Base-by-base conservation (phyloP, 2,329 filamentous ascomycete genomes). In the Trichothecium sympodiale region DNA sequence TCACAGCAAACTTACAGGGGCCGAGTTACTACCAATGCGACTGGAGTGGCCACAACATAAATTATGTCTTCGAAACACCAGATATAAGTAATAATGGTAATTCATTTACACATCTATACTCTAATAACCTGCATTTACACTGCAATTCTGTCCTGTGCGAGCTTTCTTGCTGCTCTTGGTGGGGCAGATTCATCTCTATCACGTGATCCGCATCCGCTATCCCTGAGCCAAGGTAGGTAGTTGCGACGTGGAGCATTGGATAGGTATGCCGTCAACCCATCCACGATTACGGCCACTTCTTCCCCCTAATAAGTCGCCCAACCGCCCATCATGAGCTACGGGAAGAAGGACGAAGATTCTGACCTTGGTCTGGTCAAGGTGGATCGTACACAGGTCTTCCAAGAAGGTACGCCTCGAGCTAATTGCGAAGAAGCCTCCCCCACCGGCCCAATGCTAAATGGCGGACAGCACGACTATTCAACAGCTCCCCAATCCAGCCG, bases 321-420 rank as follows among this genome's bases (percentile, higher is more conserved):
- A 50, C 51, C 53, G 62, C 65, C 64, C 67, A 77, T 49, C 56
- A 94, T 94, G 88, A 91, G 83, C 66, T 94, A 91, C 76, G 81
- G 89, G 71, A 98, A 98, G 71, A 96, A 94, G 73, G 89, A 98
- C 64, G 91, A 96, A 74, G 91, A 98, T 70, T 85, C 81, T 57
- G 89, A 95, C 59, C 77, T 81, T 59, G 81, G 83, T 57, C 75
- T 96, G 69, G 83, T 96, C 71, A 94, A 89, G 74, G 86, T 96
- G 54, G 91, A 98, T 68, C 82, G 93, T 55, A 95, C 89, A 38
- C 87, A 89, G 52, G 91, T 98, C 46, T 96, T 96, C 62, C 91
- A 96, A 70, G 91, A 98, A 81, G 91, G 91, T 95, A 43, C 38
- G 27, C 46, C 10, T 33, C n/a, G 15, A 35, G 15, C 17, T 15